A percentile compares a stretch with the other conserved stretches of the same genome.
Conservation (phyloP, 139 green algal genomes). For the Chlamydomonas sp. region DNA sequence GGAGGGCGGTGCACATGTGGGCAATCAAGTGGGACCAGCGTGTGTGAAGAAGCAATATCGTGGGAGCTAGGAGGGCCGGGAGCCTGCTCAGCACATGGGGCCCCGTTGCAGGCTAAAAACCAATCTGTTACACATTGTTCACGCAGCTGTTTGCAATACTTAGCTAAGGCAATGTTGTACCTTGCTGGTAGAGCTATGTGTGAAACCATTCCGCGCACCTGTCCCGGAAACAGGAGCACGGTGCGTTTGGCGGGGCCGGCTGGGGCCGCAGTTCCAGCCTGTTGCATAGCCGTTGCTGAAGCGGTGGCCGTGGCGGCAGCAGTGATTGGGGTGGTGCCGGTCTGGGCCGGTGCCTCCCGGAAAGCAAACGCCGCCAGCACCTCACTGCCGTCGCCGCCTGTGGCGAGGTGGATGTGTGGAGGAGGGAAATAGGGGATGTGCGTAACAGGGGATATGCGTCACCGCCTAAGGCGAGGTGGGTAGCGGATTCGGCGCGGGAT, state of each 20-base stretch:
- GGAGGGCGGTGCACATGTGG: too few relatives aligned
- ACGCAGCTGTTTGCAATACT: not conserved
- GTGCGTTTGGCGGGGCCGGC: not conserved
- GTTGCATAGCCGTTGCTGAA: not conserved
- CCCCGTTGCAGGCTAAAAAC: too few relatives aligned
- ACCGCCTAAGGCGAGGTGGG: not conserved
- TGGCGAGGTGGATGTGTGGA: not conserved
- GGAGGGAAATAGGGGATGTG: too few relatives aligned
- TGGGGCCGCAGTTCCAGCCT: slow-evolving; percentile 13
- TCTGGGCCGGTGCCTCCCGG: not conserved
- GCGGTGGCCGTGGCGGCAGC: not conserved
- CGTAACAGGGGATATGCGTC: too few relatives aligned
- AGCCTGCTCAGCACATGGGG: too few relatives aligned
- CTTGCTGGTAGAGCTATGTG: too few relatives aligned
- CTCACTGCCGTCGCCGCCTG: slow-evolving; percentile 5
- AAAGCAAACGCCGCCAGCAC: slow-evolving; percentile 10
- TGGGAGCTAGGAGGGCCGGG: too few relatives aligned
- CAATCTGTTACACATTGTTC: too few relatives aligned
- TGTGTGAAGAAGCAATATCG: too few relatives aligned
- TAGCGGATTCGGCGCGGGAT: not conserved
- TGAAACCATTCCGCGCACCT: slow-evolving; percentile 71
- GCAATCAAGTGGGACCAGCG: too few relatives aligned
- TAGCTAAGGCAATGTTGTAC: too few relatives aligned
- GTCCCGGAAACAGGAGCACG: slow-evolving; percentile 91
- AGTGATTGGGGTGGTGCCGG: not conserved